Evolutionary conservation across 2,329 filamentous ascomycete species (phyloP), one percentile per base, ranked within the genome.

Genomic region (Neofusicoccum parvum): DNA sequence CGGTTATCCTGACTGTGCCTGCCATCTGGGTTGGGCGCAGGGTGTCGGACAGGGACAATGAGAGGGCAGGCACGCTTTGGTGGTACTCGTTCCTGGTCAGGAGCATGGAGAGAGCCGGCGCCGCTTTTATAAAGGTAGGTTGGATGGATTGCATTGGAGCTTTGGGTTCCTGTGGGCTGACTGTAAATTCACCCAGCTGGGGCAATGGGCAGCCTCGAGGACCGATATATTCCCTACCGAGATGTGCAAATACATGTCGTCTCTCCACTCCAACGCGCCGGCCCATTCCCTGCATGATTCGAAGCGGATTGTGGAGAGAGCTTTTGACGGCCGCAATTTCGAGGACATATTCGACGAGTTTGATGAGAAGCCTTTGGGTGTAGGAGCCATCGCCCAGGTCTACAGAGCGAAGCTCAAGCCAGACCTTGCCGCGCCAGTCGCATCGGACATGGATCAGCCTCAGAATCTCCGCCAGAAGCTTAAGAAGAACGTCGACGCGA

Each of bases 331-430:
- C 1, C 85, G 91, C 64, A 72, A 79, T 0, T 97, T 99, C 69
- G 88, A 94, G 12, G 92, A 96, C 5, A 97, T 99, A 67, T 99
- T 99, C 72, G 92, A 96, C 36, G 95, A 98, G 75, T 99, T 99
- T 70, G 85, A 97, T 34, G 92, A 96, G 78, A 88, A 84, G 70
- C 95, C 95, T 0, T 81, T 99, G 0, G 95, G 95, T 0, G 94
- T 98, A 0, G 95, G 95, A 11, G 95, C 95, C 36, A 98, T 99
- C 72, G 95, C 95, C 0, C 95, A 99, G 76, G 95, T 98, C 2
- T 99, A 99, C 84, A 96, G 92, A 75, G 95, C 95, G 0, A 97
- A 93, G 76, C 80, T 99, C 51, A 96, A 93, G 73, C 86, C 91
- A 0, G 89, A 91, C 70, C 81, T 98, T 62, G 88, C 91, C 5